A percentile compares a stretch with the other conserved stretches of the same genome.
Evolutionary conservation across 768 basidiomycete species (phyloP).

Genomic region (Ramaria sp.): DNA sequence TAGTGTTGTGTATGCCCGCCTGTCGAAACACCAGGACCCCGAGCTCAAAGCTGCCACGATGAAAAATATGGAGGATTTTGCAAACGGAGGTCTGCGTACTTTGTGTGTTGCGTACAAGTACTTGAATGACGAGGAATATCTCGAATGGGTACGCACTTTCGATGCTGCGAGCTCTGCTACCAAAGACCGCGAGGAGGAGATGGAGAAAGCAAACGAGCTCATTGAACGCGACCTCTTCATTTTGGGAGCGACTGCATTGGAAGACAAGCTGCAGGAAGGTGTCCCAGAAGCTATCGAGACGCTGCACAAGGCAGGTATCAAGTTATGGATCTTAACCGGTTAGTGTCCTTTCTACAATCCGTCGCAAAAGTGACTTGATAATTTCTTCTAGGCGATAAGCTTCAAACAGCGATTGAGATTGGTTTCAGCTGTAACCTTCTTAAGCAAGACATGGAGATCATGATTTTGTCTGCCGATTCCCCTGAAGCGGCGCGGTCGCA

Average conservation of each 20-base stretch:
- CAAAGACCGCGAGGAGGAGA: slow-evolving; percentile 79
- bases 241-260: slow-evolving; percentile 89
- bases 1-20: slow-evolving; percentile 82
- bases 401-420: slow-evolving; percentile 98
- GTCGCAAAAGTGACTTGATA: background rate
- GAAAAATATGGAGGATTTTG: slow-evolving; percentile 87
- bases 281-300: slow-evolving; percentile 94
- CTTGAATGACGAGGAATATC: slow-evolving; percentile 74
- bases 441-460: slow-evolving; percentile 90
- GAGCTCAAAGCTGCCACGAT: slow-evolving; percentile 65
- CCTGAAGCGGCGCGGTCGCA: slow-evolving; percentile 66
- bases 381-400: slow-evolving; percentile 64
- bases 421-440: slow-evolving; percentile 91
- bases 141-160: slow-evolving; percentile 67
- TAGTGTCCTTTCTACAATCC: slow-evolving; percentile 12
- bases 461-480: slow-evolving; percentile 87
- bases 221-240: slow-evolving; percentile 80
- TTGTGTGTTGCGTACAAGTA: slow-evolving; percentile 79
- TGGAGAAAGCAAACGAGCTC: slow-evolving; percentile 76
- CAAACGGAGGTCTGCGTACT: slow-evolving; percentile 86
- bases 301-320: slow-evolving; percentile 89
- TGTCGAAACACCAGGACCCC: slow-evolving; percentile 66
- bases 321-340: slow-evolving; percentile 96
- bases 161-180: slow-evolving; percentile 73
- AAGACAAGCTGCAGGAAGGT: slow-evolving; percentile 95